Percentiles rank a stretch among this genome's conserved stretches.
Evolutionary conservation across 2,329 filamentous ascomycete genomes (phyloP).

Genomic region (Alternaria viburni): DNA sequence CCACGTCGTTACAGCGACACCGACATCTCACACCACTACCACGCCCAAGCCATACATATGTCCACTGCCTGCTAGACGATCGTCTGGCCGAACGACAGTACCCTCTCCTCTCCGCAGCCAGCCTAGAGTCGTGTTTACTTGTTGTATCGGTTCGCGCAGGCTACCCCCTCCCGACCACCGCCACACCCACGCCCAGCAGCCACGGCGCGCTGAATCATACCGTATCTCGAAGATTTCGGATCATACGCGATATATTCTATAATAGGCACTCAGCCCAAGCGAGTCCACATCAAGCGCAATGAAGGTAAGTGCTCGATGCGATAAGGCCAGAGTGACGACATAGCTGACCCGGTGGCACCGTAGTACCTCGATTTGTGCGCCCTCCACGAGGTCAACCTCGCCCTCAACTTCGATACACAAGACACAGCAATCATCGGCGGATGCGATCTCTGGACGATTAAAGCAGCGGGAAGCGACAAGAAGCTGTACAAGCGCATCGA

Average conservation of each 20-base stretch:
- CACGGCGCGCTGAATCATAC: constrained; percentile 24
- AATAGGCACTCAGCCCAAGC: background rate
- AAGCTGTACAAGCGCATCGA: constrained; percentile 97
- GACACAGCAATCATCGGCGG: constrained; percentile 92
- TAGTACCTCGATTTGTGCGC: constrained; percentile 92
- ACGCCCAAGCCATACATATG: constrained; percentile 30
- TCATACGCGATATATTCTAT: constrained; percentile 5
- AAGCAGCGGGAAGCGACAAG: constrained; percentile 93
- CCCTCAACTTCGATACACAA: constrained; percentile 93
- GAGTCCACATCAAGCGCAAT: constrained; percentile 31
- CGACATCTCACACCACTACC: constrained; percentile 31
- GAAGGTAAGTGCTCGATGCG: constrained; percentile 44
- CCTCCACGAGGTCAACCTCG: constrained; percentile 88
- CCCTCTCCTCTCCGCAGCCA: constrained; percentile 50
- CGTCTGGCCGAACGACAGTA: constrained; percentile 49
- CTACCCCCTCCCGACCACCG: constrained; percentile 40
- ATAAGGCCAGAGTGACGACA: constrained; percentile 30
- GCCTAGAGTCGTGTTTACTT: constrained; percentile 48
- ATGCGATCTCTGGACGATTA: constrained; percentile 97
- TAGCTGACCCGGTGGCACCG: constrained; percentile 33
- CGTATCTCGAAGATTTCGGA: constrained; percentile 6
- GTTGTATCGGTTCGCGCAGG: constrained; percentile 48
- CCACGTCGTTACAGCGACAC: constrained; percentile 29
- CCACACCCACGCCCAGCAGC: constrained; percentile 31
- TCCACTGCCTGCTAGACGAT: constrained; percentile 47